A percentile compares a stretch with the other conserved stretches of the same genome.
Evolutionary conservation across 495 filamentous ascomycete genomes (phyloP).

Genomic region (Lasiosphaeria miniovina): DNA sequence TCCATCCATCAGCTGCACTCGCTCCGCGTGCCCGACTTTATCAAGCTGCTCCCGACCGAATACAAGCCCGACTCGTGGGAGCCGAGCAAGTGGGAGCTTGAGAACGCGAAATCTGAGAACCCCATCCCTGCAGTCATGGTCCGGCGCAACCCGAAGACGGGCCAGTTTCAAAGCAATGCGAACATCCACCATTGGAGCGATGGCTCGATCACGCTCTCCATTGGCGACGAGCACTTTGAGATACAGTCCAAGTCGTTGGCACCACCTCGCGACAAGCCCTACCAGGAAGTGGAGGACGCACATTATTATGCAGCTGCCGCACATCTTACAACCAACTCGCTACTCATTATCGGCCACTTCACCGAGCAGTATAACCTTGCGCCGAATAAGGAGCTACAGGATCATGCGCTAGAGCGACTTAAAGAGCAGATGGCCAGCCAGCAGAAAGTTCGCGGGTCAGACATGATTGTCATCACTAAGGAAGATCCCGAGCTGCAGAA

Average conservation of each 20-base stretch:
- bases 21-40: constrained; percentile 74
- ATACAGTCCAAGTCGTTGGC: constrained; percentile 73
- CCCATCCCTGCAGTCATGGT: constrained; percentile 40
- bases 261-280: constrained; percentile 55
- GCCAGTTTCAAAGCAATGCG: constrained; percentile 68
- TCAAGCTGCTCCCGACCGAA: constrained; percentile 69
- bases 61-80: constrained; percentile 71
- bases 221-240: constrained; percentile 75
- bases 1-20: constrained; percentile 60
- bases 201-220: constrained; percentile 72
- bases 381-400: constrained; percentile 65
- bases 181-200: constrained; percentile 80
- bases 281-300: constrained; percentile 67
- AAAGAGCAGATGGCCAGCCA: constrained; percentile 67
- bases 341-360: constrained; percentile 76
- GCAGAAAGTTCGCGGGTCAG: constrained; percentile 43
- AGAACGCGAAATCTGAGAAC: constrained; percentile 38
- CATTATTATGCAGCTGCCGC: constrained; percentile 82
- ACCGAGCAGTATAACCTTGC: constrained; percentile 71
- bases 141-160: constrained; percentile 39
- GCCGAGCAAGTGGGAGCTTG: constrained; percentile 45
- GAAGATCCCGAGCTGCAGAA: constrained; percentile 81
- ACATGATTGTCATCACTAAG: constrained; percentile 56
- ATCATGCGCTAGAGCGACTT: constrained; percentile 74
- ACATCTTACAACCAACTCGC: constrained; percentile 61